These are phyloP conservation scores for Trichoderma gamsii DNA, from an alignment of 495 filamentous ascomycete species.

Conservation along the genomic window DNA sequence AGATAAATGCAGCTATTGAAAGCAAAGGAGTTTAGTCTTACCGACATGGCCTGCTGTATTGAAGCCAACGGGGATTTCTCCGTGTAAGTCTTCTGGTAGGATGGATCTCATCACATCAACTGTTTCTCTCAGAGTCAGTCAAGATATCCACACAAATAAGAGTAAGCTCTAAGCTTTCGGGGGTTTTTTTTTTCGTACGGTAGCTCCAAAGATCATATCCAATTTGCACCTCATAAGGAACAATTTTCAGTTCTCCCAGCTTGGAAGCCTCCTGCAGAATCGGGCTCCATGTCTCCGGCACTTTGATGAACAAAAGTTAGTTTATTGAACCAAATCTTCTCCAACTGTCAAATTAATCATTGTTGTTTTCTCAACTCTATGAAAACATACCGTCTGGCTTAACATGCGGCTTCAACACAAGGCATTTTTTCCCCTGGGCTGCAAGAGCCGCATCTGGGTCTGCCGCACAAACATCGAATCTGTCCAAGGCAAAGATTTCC, in stretches of 20 bases:
- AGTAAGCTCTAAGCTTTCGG: constrained; percentile 11
- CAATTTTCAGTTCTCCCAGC: constrained; percentile 56
- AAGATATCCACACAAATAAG: background rate
- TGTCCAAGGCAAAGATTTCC: constrained; percentile 51
- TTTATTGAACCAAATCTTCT: background rate
- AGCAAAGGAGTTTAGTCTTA: constrained; percentile 30
- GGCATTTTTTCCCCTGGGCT: constrained; percentile 55
- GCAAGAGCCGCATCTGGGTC: constrained; percentile 50
- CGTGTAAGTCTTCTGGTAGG: constrained; percentile 55
- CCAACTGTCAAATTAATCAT: background rate
- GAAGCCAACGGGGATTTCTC: constrained; percentile 81
- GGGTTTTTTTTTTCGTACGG: constrained; percentile 43
- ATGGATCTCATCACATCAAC: constrained; percentile 78
- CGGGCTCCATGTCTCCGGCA: constrained; percentile 65
- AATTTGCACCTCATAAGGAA: constrained; percentile 67
- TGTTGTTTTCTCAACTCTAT: too few species aligned
- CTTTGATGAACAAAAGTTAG: constrained; percentile 41
- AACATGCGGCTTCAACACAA: constrained; percentile 67
- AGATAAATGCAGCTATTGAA: background rate
- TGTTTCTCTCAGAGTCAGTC: constrained; percentile 27
- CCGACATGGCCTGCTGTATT: constrained; percentile 82
- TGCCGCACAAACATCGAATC: constrained; percentile 50
- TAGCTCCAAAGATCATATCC: constrained; percentile 84
- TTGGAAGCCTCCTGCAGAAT: constrained; percentile 62
- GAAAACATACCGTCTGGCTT: constrained; percentile 54